Conservation (phyloP, 2,329 filamentous ascomycete species). For the Trichoderma pleuroti region DNA sequence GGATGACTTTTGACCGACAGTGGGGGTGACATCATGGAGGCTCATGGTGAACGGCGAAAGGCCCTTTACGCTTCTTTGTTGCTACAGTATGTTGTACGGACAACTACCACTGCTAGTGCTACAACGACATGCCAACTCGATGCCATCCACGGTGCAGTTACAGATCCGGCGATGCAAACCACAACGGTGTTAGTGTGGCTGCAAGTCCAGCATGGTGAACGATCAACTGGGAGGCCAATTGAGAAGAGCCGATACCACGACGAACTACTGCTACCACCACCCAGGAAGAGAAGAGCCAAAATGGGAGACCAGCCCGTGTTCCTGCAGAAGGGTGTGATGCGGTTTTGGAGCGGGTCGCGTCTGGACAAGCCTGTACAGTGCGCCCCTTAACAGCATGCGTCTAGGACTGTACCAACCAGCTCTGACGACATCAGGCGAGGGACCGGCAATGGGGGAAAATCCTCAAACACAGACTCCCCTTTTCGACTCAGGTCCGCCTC, state of each 20-base stretch:
- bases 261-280: background rate
- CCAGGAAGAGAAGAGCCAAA: background rate
- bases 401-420: background rate
- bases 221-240: background rate
- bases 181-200: background rate
- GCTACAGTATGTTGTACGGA: background rate
- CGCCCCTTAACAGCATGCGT: constrained; percentile 4
- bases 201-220: background rate
- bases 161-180: background rate
- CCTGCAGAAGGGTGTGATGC: constrained; percentile 22
- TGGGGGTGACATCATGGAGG: constrained; percentile 9
- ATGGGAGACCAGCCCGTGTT: constrained; percentile 16
- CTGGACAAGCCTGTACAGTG: background rate
- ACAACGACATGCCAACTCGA: background rate
- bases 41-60: background rate
- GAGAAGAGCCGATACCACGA: background rate
- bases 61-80: background rate
- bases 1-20: background rate
- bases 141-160: background rate
- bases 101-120: background rate
- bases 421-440: constrained; percentile 2
- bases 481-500: constrained; percentile 12
- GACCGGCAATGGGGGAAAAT: background rate
- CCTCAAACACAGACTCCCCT: constrained; percentile 13
- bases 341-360: constrained; percentile 16